A percentile compares a stretch with the other conserved stretches of the same genome.
Evolutionary conservation across 768 basidiomycete species (phyloP).

Genomic region (Amanita molliuscula): DNA sequence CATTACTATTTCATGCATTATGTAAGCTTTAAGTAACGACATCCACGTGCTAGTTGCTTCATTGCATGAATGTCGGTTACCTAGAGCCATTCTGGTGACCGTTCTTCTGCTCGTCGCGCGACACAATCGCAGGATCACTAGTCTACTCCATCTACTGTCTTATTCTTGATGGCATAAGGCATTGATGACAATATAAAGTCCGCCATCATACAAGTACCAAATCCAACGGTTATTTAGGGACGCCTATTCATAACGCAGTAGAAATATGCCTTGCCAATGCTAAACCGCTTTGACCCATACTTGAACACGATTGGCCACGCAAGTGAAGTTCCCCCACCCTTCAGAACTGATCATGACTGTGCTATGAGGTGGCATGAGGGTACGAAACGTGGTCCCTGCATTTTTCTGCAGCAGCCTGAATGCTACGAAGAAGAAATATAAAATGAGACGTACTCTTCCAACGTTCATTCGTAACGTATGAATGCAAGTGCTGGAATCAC

Average conservation of each 20-base stretch:
- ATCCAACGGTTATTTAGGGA: background rate
- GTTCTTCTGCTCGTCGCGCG: too few relatives aligned
- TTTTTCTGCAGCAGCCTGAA: conserved; percentile 17
- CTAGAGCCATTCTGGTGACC: too few relatives aligned
- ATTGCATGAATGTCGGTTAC: too few relatives aligned
- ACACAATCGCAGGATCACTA: too few relatives aligned
- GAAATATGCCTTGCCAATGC: background rate
- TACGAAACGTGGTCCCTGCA: conserved; percentile 31
- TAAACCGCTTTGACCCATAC: conserved; percentile 38
- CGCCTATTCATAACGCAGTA: background rate
- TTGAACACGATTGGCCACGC: conserved; percentile 41
- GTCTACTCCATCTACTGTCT: too few relatives aligned
- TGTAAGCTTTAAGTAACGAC: too few relatives aligned
- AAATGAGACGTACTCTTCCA: conserved; percentile 36
- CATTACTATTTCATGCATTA: too few relatives aligned
- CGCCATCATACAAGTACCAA: too few relatives aligned
- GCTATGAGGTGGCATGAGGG: conserved; percentile 37
- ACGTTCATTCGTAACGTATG: conserved; percentile 58
- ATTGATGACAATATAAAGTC: too few relatives aligned
- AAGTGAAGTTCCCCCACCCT: conserved; percentile 65
- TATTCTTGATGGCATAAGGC: too few relatives aligned
- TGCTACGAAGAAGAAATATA: background rate
- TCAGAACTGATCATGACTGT: conserved; percentile 32
- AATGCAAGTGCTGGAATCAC: conserved; percentile 18
- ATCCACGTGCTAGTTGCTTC: too few relatives aligned